Percentiles rank a stretch among this genome's conserved stretches.
phyloP scores from a whole-genome alignment of 352 stramenopile genomes.

The Phytopythium delawarense region DNA sequence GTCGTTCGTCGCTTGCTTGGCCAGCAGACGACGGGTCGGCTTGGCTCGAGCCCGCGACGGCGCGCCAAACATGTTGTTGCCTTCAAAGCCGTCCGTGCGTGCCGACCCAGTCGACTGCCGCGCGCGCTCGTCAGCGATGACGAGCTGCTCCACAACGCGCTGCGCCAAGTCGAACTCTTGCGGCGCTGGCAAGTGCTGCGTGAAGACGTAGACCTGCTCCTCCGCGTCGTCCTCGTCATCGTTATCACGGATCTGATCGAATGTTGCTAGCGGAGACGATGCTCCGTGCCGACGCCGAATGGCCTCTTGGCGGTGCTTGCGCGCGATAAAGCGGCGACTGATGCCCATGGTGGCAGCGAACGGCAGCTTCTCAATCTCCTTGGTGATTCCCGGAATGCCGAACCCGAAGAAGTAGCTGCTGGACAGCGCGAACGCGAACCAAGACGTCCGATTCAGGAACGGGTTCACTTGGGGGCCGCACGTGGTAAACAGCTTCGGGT shows the following conservation, averaged over 20 bases:
- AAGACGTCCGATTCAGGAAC: constrained; percentile 70
- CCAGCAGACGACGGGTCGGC: constrained; percentile 16
- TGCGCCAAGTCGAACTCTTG: constrained; percentile 79
- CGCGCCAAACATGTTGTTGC: constrained; percentile 41
- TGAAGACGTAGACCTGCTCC: constrained; percentile 82
- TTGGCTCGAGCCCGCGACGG: constrained; percentile 13
- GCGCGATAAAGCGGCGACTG: constrained; percentile 30
- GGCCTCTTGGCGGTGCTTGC: constrained; percentile 1
- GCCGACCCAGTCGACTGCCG: constrained; percentile 81
- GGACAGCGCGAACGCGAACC: constrained; percentile 74
- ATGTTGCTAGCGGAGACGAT: not conserved
- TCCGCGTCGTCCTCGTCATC: constrained; percentile 18
- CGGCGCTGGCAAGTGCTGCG: constrained; percentile 62
- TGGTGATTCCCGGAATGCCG: constrained; percentile 54
- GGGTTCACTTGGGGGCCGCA: constrained; percentile 45
- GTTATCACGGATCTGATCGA: constrained; percentile 2
- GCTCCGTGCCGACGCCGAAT: constrained; percentile 3
- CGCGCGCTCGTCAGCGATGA: constrained; percentile 78
- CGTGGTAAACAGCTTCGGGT: constrained; percentile 29
- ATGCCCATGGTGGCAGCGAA: constrained; percentile 70
- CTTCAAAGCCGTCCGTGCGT: constrained; percentile 81
- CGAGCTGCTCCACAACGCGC: constrained; percentile 72
- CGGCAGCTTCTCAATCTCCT: constrained; percentile 68
- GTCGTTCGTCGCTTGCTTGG: constrained; percentile 34
- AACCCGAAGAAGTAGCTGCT: constrained; percentile 85